These are phyloP conservation scores for Backusella liffmaniae DNA, from an alignment of 192 early-diverging fungal genomes.

Conservation along the genomic window DNA sequence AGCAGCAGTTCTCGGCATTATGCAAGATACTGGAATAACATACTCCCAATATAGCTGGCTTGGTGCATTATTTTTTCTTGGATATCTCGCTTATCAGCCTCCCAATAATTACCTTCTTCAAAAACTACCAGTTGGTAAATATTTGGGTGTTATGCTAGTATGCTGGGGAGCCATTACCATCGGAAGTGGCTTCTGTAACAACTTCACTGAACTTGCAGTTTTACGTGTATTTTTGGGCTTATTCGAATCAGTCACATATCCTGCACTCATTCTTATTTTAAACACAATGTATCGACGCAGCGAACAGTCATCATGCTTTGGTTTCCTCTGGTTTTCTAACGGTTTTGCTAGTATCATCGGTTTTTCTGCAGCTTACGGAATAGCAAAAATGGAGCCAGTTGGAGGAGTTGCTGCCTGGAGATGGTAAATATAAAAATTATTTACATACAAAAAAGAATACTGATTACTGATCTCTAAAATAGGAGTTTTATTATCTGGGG, in stretches of 20 bases:
- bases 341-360: constrained; percentile 19
- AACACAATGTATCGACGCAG: constrained; percentile 23
- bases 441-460: background rate
- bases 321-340: constrained; percentile 4
- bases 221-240: constrained; percentile 28
- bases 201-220: constrained; percentile 16
- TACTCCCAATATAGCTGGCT: constrained; percentile 9
- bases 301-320: constrained; percentile 19
- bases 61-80: constrained; percentile 21
- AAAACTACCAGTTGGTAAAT: background rate
- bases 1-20: constrained; percentile 19
- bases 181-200: constrained; percentile 6
- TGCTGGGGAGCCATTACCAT: constrained; percentile 21
- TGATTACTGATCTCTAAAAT: background rate
- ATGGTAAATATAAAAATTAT: constrained; percentile 13
- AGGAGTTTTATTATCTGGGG: constrained; percentile 31
- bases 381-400: constrained; percentile 11
- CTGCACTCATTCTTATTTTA: constrained; percentile 16
- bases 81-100: constrained; percentile 11
- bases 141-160: constrained; percentile 12
- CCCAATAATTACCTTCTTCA: constrained; percentile 12
- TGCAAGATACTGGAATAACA: background rate
- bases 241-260: constrained; percentile 21
- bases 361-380: constrained; percentile 1
- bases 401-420: constrained; percentile 20